Conservation (phyloP, 352 stramenopile genomes). For the Poterioochromonas sp. region DNA sequence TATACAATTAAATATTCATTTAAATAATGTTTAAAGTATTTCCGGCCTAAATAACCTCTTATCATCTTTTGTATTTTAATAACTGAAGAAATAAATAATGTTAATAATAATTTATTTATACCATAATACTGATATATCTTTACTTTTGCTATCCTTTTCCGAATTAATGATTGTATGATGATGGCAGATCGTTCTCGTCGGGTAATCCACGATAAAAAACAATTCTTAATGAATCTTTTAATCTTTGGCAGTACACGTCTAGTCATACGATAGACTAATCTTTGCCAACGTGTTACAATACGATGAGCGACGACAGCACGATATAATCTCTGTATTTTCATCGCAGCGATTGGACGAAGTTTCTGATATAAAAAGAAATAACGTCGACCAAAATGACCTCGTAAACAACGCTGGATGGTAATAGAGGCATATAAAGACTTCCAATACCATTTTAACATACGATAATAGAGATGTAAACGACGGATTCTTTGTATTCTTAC, state of each 20-base stretch:
- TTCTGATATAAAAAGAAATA: neutral
- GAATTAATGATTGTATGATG: neutral
- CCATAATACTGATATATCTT: neutral
- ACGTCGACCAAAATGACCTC: neutral
- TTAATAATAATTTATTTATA: neutral
- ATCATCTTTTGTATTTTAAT: constrained; percentile 1
- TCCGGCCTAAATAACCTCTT: neutral
- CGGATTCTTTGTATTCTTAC: constrained; percentile 18
- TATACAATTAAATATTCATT: neutral
- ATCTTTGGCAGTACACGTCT: neutral
- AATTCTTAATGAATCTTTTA: constrained; percentile 16
- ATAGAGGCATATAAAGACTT: neutral
- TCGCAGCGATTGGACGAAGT: neutral
- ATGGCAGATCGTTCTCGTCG: neutral
- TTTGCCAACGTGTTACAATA: neutral
- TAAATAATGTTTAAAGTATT: neutral
- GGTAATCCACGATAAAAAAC: neutral
- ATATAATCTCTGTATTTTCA: constrained; percentile 5
- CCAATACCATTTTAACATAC: neutral
- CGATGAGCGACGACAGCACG: neutral
- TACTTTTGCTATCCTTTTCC: neutral
- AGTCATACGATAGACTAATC: neutral
- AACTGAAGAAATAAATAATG: neutral
- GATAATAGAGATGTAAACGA: neutral
- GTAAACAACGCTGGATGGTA: constrained; percentile 13